Percentiles rank a stretch among this genome's conserved stretches.
Evolutionary conservation across 805 yeast genomes (phyloP).

Genomic region (Dipodascopsis uninucleata): DNA sequence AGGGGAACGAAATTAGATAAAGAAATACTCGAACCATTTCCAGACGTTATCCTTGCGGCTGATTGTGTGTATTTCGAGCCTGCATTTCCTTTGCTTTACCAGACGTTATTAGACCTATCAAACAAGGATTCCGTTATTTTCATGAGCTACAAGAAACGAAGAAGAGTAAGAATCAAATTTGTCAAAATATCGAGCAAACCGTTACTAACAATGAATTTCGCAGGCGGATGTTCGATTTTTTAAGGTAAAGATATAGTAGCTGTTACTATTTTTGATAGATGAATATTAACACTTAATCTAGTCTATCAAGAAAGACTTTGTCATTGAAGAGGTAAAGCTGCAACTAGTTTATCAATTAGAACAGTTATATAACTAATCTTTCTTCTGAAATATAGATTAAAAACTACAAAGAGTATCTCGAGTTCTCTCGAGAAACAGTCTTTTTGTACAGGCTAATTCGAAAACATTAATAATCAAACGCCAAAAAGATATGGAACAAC

Average conservation of each 20-base stretch:
- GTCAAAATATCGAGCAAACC: background rate
- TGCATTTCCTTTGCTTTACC: constrained; percentile 51
- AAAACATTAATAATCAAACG: too few relatives aligned
- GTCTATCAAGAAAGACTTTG: constrained; percentile 35
- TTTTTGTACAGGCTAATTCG: constrained; percentile 19
- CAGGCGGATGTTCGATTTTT: constrained; percentile 38
- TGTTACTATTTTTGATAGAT: background rate
- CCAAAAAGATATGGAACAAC: too few relatives aligned
- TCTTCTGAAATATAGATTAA: constrained; percentile 28
- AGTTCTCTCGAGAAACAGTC: constrained; percentile 18
- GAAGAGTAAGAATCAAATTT: constrained; percentile 37
- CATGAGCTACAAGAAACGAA: constrained; percentile 53
- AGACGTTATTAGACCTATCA: constrained; percentile 47
- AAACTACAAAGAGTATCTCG: constrained; percentile 27
- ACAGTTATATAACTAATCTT: background rate
- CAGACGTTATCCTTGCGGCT: constrained; percentile 53
- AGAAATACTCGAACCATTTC: constrained; percentile 34
- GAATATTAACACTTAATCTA: constrained; percentile 20
- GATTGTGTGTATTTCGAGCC: constrained; percentile 57
- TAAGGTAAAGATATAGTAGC: constrained; percentile 6
- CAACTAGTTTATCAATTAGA: constrained; percentile 28
- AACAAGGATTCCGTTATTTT: constrained; percentile 42
- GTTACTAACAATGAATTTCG: background rate
- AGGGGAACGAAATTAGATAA: constrained; percentile 42
- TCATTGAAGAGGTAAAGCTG: constrained; percentile 32